Conservation (phyloP, 495 filamentous ascomycete species). For the Aspergillus incahuasiensis region DNA sequence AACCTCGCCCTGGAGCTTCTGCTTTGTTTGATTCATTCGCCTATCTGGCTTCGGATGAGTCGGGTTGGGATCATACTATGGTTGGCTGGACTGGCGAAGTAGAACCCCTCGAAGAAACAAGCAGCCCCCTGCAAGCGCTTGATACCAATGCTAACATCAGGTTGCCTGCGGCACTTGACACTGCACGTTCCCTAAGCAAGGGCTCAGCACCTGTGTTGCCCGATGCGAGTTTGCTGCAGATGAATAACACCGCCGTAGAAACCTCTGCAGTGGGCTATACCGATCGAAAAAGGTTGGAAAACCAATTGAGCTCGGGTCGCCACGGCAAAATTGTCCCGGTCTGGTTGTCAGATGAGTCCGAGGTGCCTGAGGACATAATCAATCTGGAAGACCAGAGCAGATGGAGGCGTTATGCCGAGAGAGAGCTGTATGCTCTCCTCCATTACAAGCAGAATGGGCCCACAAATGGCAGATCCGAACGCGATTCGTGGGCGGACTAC, state of each 20-base stretch:
- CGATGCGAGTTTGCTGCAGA: conserved; percentile 50
- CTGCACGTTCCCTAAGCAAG: conserved; percentile 42
- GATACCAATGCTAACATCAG: conserved; percentile 26
- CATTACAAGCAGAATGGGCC: conserved; percentile 92
- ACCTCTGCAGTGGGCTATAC: conserved; percentile 58
- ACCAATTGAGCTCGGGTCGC: conserved; percentile 61
- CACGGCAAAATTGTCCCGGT: conserved; percentile 72
- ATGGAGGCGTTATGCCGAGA: conserved; percentile 86
- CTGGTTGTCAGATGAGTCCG: conserved; percentile 71
- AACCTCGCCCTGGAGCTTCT: conserved; percentile 74
- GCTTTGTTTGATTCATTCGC: conserved; percentile 85
- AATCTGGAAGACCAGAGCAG: conserved; percentile 69
- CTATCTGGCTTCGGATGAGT: conserved; percentile 69
- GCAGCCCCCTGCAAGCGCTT: conserved; percentile 31
- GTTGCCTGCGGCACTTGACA: conserved; percentile 16
- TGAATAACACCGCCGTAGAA: conserved; percentile 54
- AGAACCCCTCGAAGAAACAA: conserved; percentile 43
- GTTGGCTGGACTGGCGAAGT: conserved; percentile 95
- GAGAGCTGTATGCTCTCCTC: conserved; percentile 81
- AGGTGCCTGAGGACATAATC: conserved; percentile 58
- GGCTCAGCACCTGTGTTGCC: conserved; percentile 69
- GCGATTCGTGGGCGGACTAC: conserved; percentile 86
- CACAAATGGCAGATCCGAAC: conserved; percentile 72
- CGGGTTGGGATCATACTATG: conserved; percentile 78
- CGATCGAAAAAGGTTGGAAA: conserved; percentile 65